Evolutionary conservation across 1,284 basidiomycete genomes (phyloP).

Genomic region (Malassezia obtusa): DNA sequence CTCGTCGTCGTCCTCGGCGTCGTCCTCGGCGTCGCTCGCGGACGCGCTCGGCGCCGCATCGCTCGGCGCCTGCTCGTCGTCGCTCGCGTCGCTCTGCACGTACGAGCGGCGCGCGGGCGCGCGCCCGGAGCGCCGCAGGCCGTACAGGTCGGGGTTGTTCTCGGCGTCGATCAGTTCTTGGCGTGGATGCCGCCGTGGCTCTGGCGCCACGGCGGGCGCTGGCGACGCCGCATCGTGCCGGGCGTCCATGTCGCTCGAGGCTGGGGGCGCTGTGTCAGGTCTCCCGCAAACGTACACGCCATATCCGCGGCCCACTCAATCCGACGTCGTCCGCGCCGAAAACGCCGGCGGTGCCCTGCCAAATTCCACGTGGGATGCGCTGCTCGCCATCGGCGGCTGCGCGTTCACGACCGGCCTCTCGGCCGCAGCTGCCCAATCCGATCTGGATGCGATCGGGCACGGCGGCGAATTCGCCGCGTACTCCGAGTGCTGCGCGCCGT

Average conservation of each 20-base stretch:
- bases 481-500: no score
- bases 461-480: no score
- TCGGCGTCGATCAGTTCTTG: conserved; percentile 13
- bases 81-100: conserved; percentile 18
- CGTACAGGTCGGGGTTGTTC: conserved; percentile 17
- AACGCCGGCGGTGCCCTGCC: neutral
- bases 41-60: conserved; percentile 18
- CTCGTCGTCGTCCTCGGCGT: conserved; percentile 62
- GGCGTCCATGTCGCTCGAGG: neutral
- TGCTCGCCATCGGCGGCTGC: conserved; percentile 8
- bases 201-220: neutral
- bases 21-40: conserved; percentile 46
- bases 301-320: neutral
- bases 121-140: conserved; percentile 28
- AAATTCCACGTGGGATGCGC: conserved; percentile 2
- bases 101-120: conserved; percentile 19
- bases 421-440: conserved; percentile 3
- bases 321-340: neutral
- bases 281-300: neutral
- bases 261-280: neutral
- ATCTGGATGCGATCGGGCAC: neutral
- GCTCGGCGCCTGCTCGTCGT: conserved; percentile 21
- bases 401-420: conserved; percentile 8
- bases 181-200: neutral
- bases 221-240: neutral